Base-by-base conservation (phyloP, 2,329 filamentous ascomycete genomes). In the Erysiphe pulchra region DNA sequence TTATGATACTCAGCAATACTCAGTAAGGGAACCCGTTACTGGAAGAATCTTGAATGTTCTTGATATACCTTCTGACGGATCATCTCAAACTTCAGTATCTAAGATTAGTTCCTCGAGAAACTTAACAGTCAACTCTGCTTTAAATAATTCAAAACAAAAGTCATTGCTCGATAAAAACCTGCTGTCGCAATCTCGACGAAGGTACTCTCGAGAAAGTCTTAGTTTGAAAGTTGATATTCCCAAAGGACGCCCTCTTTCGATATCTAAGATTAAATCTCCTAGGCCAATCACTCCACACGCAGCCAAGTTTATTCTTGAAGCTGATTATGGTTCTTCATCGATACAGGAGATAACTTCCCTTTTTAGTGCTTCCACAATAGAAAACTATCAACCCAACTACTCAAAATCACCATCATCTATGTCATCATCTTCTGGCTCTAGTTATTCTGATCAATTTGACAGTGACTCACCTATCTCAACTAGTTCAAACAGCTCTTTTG, bases 41-140 rank as follows among this genome's bases (percentile, higher is more conserved):
- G 84, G 86, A 66, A 87, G 90, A 63, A 84, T 86, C 65, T 73
- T 98, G 57, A 98, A 98, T 74, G 83, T 93, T 65, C 83, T 98
- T 63, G 86, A 95, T 63, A 82, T 93, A 50, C 81, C 85, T 46
- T 51, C 53, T 32, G 61, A 62, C 61, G 71, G 68, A 17, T n/a
- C 59, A 67, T 65, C 48, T 62, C 59, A 50, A 63, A 62, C 53
- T 62, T 28, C 59, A 47, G 62, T 60, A 42, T 63, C 62, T 49
- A 64, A 62, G 43, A 59, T 59, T 20, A 63, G 56, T 50, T 63
- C 59, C 40, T 58, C 53, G 32, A 52, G 52, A 53, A 56, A 62
- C 58, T 64, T 66, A 55, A 63, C 64, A 20, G 48, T 49, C 34
- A 47, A 50, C 57, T 37, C 9, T n/a, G 16, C 2, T 8, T 13